These are phyloP conservation scores for Mycena kentingensis DNA, from an alignment of 768 basidiomycete genomes.

Conservation along the genomic window DNA sequence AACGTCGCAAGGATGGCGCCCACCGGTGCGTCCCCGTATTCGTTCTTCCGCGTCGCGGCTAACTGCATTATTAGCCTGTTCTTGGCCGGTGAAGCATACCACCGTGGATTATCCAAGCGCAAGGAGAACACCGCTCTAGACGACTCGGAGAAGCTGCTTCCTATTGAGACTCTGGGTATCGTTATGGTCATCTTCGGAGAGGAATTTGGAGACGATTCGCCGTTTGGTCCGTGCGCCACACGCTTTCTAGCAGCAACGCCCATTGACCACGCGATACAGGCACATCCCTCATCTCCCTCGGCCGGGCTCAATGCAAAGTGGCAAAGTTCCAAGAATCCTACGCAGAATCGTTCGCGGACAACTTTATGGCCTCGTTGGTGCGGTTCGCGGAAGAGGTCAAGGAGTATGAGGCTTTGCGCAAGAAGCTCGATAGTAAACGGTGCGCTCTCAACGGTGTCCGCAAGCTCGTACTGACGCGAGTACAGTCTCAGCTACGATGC, in stretches of 20 bases:
- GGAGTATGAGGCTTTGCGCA: slow-evolving; percentile 77
- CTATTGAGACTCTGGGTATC: slow-evolving; percentile 77
- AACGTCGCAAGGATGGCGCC: slow-evolving; percentile 73
- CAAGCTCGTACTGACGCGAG: neutral
- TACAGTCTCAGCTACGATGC: slow-evolving; percentile 76
- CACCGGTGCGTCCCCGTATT: slow-evolving; percentile 52
- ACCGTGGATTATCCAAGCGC: slow-evolving; percentile 73
- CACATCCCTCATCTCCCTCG: slow-evolving; percentile 69
- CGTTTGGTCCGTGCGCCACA: slow-evolving; percentile 61
- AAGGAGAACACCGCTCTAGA: slow-evolving; percentile 64
- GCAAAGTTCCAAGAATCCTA: slow-evolving; percentile 85
- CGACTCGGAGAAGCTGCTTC: slow-evolving; percentile 69
- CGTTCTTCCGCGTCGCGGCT: neutral
- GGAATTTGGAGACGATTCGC: slow-evolving; percentile 75
- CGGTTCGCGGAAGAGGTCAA: slow-evolving; percentile 73
- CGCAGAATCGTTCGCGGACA: slow-evolving; percentile 70
- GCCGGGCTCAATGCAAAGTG: slow-evolving; percentile 82
- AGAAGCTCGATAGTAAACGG: slow-evolving; percentile 88
- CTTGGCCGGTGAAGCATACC: slow-evolving; percentile 70
- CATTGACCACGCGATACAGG: slow-evolving; percentile 42
- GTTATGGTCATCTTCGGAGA: slow-evolving; percentile 88
- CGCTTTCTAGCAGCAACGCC: neutral
- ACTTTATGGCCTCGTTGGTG: slow-evolving; percentile 68
- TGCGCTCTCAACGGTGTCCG: slow-evolving; percentile 26
- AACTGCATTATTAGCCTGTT: slow-evolving; percentile 53